phyloP scores from a whole-genome alignment of 148 eudicot genomes.

The Nepenthes gracilis region DNA sequence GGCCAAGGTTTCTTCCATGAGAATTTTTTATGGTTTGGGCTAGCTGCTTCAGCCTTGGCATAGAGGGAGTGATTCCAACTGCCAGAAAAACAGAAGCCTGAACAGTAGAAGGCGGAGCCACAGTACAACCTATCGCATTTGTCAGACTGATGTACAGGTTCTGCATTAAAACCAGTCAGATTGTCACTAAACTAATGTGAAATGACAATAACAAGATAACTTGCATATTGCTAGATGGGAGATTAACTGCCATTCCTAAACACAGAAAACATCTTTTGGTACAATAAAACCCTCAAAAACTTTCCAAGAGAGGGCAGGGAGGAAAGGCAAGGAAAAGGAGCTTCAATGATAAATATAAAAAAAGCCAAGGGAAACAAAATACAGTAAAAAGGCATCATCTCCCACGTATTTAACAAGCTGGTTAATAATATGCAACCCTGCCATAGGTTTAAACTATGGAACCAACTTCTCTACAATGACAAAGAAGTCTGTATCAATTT shows the following conservation, averaged over 20 bases:
- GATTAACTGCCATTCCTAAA: not conserved
- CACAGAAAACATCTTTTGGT: too few species aligned
- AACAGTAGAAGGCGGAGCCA: conserved; percentile 69
- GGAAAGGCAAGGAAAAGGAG: too few species aligned
- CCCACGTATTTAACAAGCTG: too few species aligned
- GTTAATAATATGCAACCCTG: too few species aligned
- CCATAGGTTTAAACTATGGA: too few species aligned
- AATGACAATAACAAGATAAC: not conserved
- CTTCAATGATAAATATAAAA: too few species aligned
- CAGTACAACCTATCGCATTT: conserved; percentile 77
- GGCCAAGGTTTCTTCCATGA: conserved; percentile 77
- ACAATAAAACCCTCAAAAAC: too few species aligned
- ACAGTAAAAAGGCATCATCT: not conserved
- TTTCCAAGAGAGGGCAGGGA: too few species aligned
- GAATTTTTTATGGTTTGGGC: conserved; percentile 74
- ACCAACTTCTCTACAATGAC: too few species aligned
- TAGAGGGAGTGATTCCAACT: conserved; percentile 50
- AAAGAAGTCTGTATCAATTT: too few species aligned
- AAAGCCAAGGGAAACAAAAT: not conserved
- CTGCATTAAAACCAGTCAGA: conserved; percentile 31
- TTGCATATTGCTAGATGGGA: not conserved
- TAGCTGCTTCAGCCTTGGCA: conserved; percentile 70
- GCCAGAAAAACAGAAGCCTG: conserved; percentile 55
- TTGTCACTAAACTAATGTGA: not conserved
- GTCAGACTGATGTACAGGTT: conserved; percentile 75